phyloP scores from a whole-genome alignment of 441 rosid genomes.

The Kokia cookei region DNA sequence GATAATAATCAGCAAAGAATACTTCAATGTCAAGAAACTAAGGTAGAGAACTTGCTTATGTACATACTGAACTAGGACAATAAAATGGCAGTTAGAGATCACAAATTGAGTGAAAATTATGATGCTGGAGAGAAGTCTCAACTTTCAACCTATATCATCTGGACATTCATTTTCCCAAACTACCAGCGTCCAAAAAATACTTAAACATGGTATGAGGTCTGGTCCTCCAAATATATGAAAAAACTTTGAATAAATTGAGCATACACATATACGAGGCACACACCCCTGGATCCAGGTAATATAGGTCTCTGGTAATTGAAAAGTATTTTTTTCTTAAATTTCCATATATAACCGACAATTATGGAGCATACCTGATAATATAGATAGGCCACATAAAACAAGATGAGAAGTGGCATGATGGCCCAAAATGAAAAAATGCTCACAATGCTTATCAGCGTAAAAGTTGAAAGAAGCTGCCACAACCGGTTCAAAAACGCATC shows the following conservation, averaged over 20 bases:
- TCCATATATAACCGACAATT: not conserved
- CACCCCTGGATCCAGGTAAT: not conserved
- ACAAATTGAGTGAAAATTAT: not conserved
- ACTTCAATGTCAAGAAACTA: too few species aligned
- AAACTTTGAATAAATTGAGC: not conserved
- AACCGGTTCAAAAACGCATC: slow-evolving; percentile 70
- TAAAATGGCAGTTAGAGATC: not conserved
- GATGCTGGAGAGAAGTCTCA: not conserved
- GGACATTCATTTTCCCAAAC: not conserved
- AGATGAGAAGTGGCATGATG: slow-evolving; percentile 87
- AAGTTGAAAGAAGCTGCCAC: slow-evolving; percentile 92
- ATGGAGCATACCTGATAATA: slow-evolving; percentile 76
- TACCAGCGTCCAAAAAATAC: not conserved
- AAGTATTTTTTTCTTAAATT: not conserved
- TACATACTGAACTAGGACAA: not conserved
- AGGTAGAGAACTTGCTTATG: not conserved
- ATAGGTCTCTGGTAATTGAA: not conserved
- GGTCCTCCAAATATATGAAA: not conserved
- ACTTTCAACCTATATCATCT: not conserved
- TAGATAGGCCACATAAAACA: slow-evolving; percentile 88
- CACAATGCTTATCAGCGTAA: slow-evolving; percentile 75
- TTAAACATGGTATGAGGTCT: not conserved
- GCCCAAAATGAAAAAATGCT: slow-evolving; percentile 96
- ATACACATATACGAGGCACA: not conserved
- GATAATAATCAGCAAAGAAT: not conserved